Base-by-base conservation (phyloP, 768 basidiomycete genomes). In the Erythrobasidium yunnanense region DNA sequence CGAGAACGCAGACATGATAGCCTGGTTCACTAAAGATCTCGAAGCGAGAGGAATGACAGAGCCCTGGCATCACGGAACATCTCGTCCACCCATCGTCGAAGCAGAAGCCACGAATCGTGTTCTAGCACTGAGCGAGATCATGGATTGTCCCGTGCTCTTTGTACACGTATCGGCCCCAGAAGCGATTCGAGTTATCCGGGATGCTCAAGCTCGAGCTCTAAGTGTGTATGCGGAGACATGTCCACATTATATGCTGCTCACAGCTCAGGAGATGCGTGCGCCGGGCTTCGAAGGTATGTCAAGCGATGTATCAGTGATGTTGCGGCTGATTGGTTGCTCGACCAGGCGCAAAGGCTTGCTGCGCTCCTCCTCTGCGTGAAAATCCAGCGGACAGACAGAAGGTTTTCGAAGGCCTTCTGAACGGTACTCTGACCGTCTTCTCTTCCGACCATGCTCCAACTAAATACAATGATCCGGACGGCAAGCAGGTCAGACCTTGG, bases 361-460 rank as follows among this genome's bases (percentile, higher is more conserved):
- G 74, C 60, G 72, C 74, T 1, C 74, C 75, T 0, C 74, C 74
- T 0, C 65, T 75, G 3, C 66, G 75, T 7, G 67, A 68, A 17
- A 72, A 74, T 55, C 72, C 73, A 2, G 38, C 45, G 11, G 75
- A 76, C 54, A 67, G 68, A 11, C 73, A 73, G 52, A 52, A 50
- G 1, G 72, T 76, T n/a, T 76, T 73, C 73, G 71, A 74, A 27
- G 69, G 70, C 17, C 56, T 71, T 15, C 51, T 68, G 42, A 75
- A 75, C 58, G 74, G 73, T 1, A 72, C 77, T 1, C 74, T 77
- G 53, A 76, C 73, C 2, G 68, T 74, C 15, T 68, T 74, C 46
- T 76, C 75, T 1, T 73, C 71, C 15, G 77, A 77, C 49, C 77
- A 77, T 53, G 74, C 75, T 0, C 76, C 77, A 4, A 72, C 68